phyloP scores from a whole-genome alignment of 2,329 filamentous ascomycete species.

The Colletotrichum melonis region DNA sequence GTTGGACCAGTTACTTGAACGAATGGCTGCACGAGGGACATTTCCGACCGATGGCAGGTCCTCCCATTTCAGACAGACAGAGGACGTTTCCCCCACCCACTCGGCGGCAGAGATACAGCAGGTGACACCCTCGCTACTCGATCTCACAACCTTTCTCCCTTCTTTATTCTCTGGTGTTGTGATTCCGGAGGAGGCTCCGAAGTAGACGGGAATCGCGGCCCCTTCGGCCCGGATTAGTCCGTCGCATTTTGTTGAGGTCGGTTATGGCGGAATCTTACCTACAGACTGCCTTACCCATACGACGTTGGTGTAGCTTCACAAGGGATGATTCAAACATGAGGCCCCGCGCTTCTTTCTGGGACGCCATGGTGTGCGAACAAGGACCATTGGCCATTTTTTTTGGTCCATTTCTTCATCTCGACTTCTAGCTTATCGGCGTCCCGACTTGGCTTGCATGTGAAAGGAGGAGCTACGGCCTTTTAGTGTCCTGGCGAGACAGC shows the following conservation, averaged over 20 bases:
- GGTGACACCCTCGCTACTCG: neutral
- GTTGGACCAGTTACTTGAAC: conserved; percentile 5
- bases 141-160: neutral
- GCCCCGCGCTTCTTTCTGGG: neutral
- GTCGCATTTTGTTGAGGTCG: neutral
- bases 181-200: neutral
- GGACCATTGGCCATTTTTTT: neutral
- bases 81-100: neutral
- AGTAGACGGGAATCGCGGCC: neutral
- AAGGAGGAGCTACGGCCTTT: neutral
- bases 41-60: conserved; percentile 7
- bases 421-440: conserved; percentile 5
- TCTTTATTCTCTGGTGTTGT: neutral
- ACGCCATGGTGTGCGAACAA: neutral
- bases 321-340: neutral
- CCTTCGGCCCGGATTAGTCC: neutral
- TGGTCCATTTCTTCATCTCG: neutral
- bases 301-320: neutral
- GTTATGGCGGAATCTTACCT: no score
- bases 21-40: conserved; percentile 15
- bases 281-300: no score
- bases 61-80: neutral
- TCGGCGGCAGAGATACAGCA: neutral
- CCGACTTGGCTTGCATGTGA: conserved; percentile 19
- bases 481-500: neutral